These are phyloP conservation scores for Nelumbo lutea DNA, from an alignment of 164 flowering plant species.

Conservation along the genomic window DNA sequence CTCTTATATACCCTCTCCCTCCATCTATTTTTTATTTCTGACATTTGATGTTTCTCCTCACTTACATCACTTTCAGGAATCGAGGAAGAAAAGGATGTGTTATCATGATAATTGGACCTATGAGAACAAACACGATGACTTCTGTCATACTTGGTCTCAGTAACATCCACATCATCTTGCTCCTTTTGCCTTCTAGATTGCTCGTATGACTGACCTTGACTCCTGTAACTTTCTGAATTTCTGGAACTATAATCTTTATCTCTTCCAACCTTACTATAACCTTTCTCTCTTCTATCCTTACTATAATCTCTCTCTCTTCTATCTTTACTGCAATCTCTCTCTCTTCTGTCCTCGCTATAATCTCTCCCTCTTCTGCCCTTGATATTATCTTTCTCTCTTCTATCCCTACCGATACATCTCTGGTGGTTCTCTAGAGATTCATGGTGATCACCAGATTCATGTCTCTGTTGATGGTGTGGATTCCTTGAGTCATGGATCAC, in stretches of 20 bases:
- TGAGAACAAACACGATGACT: conserved; percentile 25
- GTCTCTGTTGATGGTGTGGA: conserved; percentile 11
- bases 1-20: conserved; percentile 14
- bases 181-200: conserved; percentile 23
- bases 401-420: conserved; percentile 18
- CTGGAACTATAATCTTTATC: conserved; percentile 27
- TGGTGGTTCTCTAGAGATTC: conserved; percentile 20
- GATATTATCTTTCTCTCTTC: conserved; percentile 15
- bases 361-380: no score
- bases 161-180: conserved; percentile 21
- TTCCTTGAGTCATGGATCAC: conserved; percentile 1
- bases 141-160: conserved; percentile 22
- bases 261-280: no score
- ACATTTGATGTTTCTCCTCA: conserved; percentile 12
- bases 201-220: conserved; percentile 24
- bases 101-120: conserved; percentile 21
- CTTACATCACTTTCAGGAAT: conserved; percentile 9
- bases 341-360: no score
- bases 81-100: conserved; percentile 28
- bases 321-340: conserved; percentile 16
- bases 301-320: conserved; percentile 16
- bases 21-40: conserved; percentile 25
- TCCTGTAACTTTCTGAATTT: conserved; percentile 30
- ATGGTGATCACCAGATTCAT: conserved; percentile 11
- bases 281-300: no score